Evolutionary conservation across 1,284 basidiomycete genomes (phyloP).

Genomic region (Cutaneotrichosporon sp.): DNA sequence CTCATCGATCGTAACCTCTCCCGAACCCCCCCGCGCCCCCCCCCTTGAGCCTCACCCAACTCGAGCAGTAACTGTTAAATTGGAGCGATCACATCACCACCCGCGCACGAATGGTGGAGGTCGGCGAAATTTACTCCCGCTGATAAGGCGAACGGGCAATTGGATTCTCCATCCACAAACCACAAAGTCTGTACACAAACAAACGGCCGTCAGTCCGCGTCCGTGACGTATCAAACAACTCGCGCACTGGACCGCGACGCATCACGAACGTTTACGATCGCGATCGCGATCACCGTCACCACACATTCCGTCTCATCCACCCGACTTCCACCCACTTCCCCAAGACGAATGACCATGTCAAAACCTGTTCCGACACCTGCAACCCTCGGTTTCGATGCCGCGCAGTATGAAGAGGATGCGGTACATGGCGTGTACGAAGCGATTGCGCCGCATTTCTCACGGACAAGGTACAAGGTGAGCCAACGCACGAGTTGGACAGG

Average conservation of each 20-base stretch:
- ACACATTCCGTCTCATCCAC: neutral
- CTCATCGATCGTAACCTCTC: too few species aligned
- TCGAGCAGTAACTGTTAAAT: too few species aligned
- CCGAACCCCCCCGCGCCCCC: too few species aligned
- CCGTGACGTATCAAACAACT: neutral
- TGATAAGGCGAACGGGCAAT: neutral
- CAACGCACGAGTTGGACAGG: neutral
- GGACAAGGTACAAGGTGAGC: conserved; percentile 85
- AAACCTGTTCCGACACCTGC: conserved; percentile 36
- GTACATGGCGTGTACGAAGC: conserved; percentile 85
- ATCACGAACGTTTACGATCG: neutral
- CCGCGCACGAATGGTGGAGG: neutral
- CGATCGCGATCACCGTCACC: neutral
- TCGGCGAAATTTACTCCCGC: neutral
- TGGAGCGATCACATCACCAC: neutral
- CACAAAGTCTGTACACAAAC: neutral
- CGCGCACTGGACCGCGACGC: neutral
- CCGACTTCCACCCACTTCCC: neutral
- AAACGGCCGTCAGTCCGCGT: neutral
- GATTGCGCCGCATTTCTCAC: conserved; percentile 89
- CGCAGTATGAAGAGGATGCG: conserved; percentile 35
- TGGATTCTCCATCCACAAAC: conserved; percentile 1
- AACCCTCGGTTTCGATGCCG: conserved; percentile 26
- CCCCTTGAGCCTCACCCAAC: too few species aligned
- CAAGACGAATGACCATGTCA: neutral